Percentiles rank a stretch among this genome's conserved stretches.
These are phyloP conservation scores for Serendipita vermifera DNA, from an alignment of 768 basidiomycete genomes.

Conservation along the genomic window DNA sequence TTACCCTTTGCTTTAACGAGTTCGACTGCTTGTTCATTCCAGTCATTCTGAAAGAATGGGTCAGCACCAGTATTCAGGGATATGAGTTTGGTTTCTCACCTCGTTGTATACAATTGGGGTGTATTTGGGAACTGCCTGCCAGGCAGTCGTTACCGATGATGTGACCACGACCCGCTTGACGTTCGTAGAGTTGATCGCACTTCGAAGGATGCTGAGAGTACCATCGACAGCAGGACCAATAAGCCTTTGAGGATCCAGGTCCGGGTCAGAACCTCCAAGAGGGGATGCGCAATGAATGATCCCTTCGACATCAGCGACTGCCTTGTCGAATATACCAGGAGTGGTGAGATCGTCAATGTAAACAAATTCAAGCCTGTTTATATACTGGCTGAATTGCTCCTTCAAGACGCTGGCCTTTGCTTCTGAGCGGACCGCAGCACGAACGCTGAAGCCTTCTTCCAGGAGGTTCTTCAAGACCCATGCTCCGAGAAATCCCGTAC, in stretches of 20 bases:
- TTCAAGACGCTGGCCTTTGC: not conserved
- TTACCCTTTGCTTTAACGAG: no score
- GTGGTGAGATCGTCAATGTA: not conserved
- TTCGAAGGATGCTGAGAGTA: conserved; percentile 24
- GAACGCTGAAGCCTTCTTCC: not conserved
- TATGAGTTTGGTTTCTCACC: no score
- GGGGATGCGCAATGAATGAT: conserved; percentile 16
- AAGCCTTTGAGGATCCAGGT: conserved; percentile 17
- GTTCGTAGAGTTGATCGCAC: conserved; percentile 20
- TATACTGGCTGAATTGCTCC: not conserved
- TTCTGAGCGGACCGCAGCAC: not conserved
- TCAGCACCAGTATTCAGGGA: no score
- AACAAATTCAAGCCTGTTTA: not conserved
- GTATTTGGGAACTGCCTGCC: no score
- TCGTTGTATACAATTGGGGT: no score
- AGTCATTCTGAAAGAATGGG: no score
- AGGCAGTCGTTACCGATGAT: conserved; percentile 24
- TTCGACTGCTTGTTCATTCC: no score
- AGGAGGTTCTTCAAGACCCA: not conserved
- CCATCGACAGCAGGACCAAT: conserved; percentile 26
- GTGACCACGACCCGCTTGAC: conserved; percentile 26
- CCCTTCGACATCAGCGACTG: conserved; percentile 16
- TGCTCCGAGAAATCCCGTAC: not conserved
- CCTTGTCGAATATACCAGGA: conserved; percentile 15
- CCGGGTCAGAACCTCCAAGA: not conserved